Evolutionary conservation across 1,139 yeast species (phyloP).

Genomic region (Meyerozyma guilliermondii): DNA sequence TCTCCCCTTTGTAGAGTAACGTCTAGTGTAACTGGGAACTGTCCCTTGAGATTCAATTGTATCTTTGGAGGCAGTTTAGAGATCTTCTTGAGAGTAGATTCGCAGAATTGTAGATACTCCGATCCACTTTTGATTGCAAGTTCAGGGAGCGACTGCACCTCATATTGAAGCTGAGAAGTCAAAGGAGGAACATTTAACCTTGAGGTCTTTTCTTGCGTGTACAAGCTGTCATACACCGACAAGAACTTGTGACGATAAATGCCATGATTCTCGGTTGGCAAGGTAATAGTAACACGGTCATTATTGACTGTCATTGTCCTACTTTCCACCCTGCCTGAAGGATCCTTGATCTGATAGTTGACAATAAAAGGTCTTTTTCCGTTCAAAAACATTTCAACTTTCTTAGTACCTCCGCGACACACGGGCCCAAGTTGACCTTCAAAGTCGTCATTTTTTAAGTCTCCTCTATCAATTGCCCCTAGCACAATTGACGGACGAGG

Average conservation of each 20-base stretch:
- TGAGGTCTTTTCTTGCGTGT: slow-evolving; percentile 42
- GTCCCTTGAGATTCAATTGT: slow-evolving; percentile 51
- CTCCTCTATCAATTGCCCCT: slow-evolving; percentile 9
- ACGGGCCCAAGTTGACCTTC: slow-evolving; percentile 18
- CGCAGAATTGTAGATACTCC: slow-evolving; percentile 53
- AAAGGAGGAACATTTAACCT: slow-evolving; percentile 14
- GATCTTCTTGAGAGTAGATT: slow-evolving; percentile 33
- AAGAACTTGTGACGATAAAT: slow-evolving; percentile 55
- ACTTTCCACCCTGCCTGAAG: slow-evolving; percentile 45
- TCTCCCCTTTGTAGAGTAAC: slow-evolving; percentile 31
- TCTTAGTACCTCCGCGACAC: slow-evolving; percentile 28
- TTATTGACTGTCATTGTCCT: slow-evolving; percentile 29
- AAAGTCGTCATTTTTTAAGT: no score
- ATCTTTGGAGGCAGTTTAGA: slow-evolving; percentile 42
- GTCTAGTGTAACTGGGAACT: slow-evolving; percentile 57
- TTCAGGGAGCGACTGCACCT: slow-evolving; percentile 56
- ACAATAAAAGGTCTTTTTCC: slow-evolving; percentile 76
- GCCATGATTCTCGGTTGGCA: slow-evolving; percentile 45
- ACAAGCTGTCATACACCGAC: slow-evolving; percentile 63
- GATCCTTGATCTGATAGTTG: slow-evolving; percentile 60
- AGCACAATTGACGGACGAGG: slow-evolving; percentile 51
- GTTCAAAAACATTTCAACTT: slow-evolving; percentile 22
- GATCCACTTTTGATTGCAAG: slow-evolving; percentile 47
- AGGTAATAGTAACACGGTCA: slow-evolving; percentile 19
- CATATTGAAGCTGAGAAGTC: slow-evolving; percentile 31